Evolutionary conservation across 108 stramenopile genomes (phyloP).

Genomic region (Skeletonema grethae): DNA sequence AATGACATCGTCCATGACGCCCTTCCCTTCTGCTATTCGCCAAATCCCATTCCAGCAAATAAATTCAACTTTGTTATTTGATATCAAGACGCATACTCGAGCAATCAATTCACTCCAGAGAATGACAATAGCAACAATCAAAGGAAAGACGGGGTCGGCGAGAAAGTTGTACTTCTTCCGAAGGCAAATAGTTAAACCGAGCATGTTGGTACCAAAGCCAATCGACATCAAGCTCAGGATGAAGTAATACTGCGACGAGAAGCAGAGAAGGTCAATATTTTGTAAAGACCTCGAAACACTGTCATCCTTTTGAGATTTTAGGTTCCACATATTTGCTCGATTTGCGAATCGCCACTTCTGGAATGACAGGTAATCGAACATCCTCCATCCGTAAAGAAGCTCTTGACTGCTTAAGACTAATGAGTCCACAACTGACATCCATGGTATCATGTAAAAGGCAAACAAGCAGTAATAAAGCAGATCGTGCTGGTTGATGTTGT

Average conservation of each 20-base stretch:
- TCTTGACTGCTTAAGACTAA: slow-evolving; percentile 84
- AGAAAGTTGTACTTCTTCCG: slow-evolving; percentile 75
- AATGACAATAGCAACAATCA: slow-evolving; percentile 67
- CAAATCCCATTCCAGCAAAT: slow-evolving; percentile 82
- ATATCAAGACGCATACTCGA: slow-evolving; percentile 47
- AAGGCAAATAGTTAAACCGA: slow-evolving; percentile 76
- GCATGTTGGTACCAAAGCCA: slow-evolving; percentile 67
- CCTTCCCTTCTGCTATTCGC: slow-evolving; percentile 68
- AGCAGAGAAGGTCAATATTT: slow-evolving; percentile 80
- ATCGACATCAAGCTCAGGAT: slow-evolving; percentile 66
- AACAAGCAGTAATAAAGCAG: slow-evolving; percentile 83
- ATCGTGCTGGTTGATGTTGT: slow-evolving; percentile 74
- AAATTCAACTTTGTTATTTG: slow-evolving; percentile 47
- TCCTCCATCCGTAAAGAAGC: slow-evolving; percentile 85
- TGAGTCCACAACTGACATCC: slow-evolving; percentile 66
- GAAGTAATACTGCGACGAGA: slow-evolving; percentile 88
- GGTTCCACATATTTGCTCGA: slow-evolving; percentile 79
- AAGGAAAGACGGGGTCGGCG: slow-evolving; percentile 67
- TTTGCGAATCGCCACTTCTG: slow-evolving; percentile 81
- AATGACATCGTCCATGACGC: slow-evolving; percentile 85
- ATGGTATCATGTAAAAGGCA: slow-evolving; percentile 67
- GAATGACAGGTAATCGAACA: slow-evolving; percentile 88
- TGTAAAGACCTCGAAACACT: slow-evolving; percentile 73
- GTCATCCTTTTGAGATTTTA: slow-evolving; percentile 70
- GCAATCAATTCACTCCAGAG: slow-evolving; percentile 54